Evolutionary conservation across 129 eudicot species (phyloP).

Genomic region (Erigeron canadensis): DNA sequence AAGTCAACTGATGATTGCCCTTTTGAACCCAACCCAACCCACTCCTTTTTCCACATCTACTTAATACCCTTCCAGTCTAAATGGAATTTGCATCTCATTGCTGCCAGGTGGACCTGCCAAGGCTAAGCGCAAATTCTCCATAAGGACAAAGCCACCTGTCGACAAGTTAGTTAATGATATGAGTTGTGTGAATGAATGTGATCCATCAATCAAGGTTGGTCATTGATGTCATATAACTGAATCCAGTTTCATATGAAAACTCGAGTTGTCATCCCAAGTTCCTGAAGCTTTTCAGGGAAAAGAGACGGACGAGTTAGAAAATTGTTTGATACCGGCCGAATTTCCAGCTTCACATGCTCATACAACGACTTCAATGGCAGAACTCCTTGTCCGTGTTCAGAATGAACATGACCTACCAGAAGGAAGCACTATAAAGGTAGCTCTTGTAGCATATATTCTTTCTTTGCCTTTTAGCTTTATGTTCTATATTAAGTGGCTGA

Average conservation of each 20-base stretch:
- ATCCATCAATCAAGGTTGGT: conserved; percentile 27
- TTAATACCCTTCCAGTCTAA: background rate
- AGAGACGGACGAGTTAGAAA: conserved; percentile 35
- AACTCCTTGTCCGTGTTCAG: conserved; percentile 47
- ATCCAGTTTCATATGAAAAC: conserved; percentile 10
- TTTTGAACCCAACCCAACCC: background rate
- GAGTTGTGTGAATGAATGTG: conserved; percentile 20
- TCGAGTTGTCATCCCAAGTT: conserved; percentile 15
- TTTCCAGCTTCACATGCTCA: conserved; percentile 19
- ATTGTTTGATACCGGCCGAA: conserved; percentile 29
- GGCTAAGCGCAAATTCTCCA: conserved; percentile 47
- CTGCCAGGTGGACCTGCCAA: conserved; percentile 54
- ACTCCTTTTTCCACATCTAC: background rate
- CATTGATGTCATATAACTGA: conserved; percentile 30
- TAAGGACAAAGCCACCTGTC: conserved; percentile 32
- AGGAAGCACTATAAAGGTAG: conserved; percentile 39
- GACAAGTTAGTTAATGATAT: conserved; percentile 26
- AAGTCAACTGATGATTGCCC: too few species aligned
- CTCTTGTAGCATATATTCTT: conserved; percentile 17
- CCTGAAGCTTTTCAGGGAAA: conserved; percentile 37
- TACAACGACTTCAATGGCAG: conserved; percentile 52
- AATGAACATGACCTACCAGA: conserved; percentile 34
- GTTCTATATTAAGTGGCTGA: background rate
- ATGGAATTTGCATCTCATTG: conserved; percentile 10
- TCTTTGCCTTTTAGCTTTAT: conserved; percentile 8